Percentiles rank a stretch among this genome's conserved stretches.
These are phyloP conservation scores for Suillus cothurnatus DNA, from an alignment of 768 basidiomycete species.

Conservation along the genomic window DNA sequence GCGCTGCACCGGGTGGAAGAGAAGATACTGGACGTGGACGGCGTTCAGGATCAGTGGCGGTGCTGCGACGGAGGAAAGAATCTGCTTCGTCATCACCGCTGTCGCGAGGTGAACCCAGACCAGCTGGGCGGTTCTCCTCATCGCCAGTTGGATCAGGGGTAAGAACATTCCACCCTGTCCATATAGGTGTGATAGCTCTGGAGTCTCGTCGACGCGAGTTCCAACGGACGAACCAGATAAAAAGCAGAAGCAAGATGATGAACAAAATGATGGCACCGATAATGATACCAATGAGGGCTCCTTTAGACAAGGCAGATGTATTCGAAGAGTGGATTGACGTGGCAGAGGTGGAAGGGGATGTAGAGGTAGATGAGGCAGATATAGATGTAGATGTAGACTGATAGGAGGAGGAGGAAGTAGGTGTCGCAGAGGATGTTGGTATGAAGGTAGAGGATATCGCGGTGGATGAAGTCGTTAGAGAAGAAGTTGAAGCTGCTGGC, in stretches of 20 bases:
- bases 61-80: slow-evolving; percentile 55
- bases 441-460: slow-evolving; percentile 26
- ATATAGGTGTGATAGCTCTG: slow-evolving; percentile 31
- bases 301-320: slow-evolving; percentile 34
- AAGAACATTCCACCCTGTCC: slow-evolving; percentile 50
- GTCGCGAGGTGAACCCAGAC: slow-evolving; percentile 68
- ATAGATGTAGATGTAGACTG: slow-evolving; percentile 28
- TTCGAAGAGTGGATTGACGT: slow-evolving; percentile 25
- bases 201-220: slow-evolving; percentile 22
- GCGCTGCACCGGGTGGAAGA: slow-evolving; percentile 36
- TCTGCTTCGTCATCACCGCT: slow-evolving; percentile 75
- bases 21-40: slow-evolving; percentile 24
- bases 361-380: slow-evolving; percentile 31
- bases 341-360: slow-evolving; percentile 24
- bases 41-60: slow-evolving; percentile 21
- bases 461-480: slow-evolving; percentile 21
- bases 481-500: slow-evolving; percentile 47
- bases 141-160: slow-evolving; percentile 27
- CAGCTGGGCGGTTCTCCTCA: slow-evolving; percentile 42
- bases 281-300: slow-evolving; percentile 35
- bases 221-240: slow-evolving; percentile 36
- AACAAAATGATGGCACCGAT: slow-evolving; percentile 59
- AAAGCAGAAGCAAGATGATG: slow-evolving; percentile 55
- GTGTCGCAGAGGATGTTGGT: slow-evolving; percentile 29
- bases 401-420: slow-evolving; percentile 29